phyloP scores from a whole-genome alignment of 75 land plant species.

The Chamaecyparis obtusa region DNA sequence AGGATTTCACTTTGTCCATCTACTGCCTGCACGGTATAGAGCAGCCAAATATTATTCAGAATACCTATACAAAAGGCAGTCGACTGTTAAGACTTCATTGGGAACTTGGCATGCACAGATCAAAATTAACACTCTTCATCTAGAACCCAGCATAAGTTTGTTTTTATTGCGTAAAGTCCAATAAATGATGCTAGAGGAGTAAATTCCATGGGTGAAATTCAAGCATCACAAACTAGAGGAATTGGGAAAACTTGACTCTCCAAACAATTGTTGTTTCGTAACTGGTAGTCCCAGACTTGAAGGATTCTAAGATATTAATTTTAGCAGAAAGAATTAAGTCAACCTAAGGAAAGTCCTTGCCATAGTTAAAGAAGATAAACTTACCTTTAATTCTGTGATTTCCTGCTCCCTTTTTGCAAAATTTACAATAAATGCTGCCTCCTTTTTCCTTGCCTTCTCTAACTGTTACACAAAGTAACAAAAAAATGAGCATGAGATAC shows the following conservation, averaged over 20 bases:
- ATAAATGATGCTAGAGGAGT: background rate
- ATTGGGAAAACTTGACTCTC: background rate
- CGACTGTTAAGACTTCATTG: background rate
- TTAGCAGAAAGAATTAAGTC: background rate
- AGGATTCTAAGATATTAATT: background rate
- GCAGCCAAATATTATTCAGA: background rate
- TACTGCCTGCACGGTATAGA: background rate
- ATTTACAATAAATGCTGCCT: no score
- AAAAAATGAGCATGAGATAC: background rate
- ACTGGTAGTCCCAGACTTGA: background rate
- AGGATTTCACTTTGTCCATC: background rate
- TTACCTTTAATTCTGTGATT: constrained; percentile 42
- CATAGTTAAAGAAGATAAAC: background rate
- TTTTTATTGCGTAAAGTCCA: background rate
- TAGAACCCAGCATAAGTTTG: background rate
- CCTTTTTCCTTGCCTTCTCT: no score
- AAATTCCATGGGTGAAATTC: background rate
- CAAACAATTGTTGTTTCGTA: background rate
- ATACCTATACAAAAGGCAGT: background rate
- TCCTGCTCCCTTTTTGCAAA: no score
- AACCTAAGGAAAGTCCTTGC: background rate
- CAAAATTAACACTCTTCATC: background rate
- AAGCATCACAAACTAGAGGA: background rate
- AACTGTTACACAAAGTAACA: constrained; percentile 2
- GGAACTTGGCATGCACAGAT: background rate